These are phyloP conservation scores for Pseudocercospora pini-densiflorae DNA, from an alignment of 2,329 filamentous ascomycete species.

Conservation along the genomic window DNA sequence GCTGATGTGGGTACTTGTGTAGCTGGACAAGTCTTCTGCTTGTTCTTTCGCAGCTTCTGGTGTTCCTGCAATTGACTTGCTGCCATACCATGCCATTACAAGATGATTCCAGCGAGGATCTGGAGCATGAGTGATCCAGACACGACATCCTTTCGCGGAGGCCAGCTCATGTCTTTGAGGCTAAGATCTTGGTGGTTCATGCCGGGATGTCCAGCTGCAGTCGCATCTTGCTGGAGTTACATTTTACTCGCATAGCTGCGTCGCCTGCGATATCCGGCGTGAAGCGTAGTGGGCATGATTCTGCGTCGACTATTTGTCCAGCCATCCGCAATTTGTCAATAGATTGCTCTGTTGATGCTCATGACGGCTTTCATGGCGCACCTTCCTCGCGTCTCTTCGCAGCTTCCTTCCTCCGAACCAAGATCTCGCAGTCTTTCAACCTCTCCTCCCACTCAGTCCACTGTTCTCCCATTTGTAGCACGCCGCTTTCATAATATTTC, in stretches of 20 bases:
- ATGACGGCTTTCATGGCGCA: conserved; percentile 29
- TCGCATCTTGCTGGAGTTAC: background rate
- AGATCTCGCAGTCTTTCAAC: conserved; percentile 67
- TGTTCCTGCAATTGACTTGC: too few species aligned
- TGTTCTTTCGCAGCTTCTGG: too few species aligned
- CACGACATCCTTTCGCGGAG: too few species aligned
- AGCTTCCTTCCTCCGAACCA: conserved; percentile 66
- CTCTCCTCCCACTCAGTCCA: conserved; percentile 74
- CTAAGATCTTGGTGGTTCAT: background rate
- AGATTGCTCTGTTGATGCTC: background rate
- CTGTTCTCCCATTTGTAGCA: conserved; percentile 69
- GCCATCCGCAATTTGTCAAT: background rate
- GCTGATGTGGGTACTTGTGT: too few species aligned
- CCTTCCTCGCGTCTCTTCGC: conserved; percentile 59
- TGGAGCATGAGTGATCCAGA: too few species aligned
- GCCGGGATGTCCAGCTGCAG: too few species aligned
- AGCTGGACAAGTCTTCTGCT: too few species aligned
- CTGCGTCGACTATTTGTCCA: background rate
- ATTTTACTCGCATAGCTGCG: background rate
- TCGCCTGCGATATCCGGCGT: background rate
- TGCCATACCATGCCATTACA: too few species aligned
- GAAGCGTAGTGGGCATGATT: background rate
- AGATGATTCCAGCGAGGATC: too few species aligned
- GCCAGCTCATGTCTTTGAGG: too few species aligned
- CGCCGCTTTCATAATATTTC: conserved; percentile 73